Evolutionary conservation across 257 asterid species (phyloP).

Genomic region (Nyctanthes arbortristis): DNA sequence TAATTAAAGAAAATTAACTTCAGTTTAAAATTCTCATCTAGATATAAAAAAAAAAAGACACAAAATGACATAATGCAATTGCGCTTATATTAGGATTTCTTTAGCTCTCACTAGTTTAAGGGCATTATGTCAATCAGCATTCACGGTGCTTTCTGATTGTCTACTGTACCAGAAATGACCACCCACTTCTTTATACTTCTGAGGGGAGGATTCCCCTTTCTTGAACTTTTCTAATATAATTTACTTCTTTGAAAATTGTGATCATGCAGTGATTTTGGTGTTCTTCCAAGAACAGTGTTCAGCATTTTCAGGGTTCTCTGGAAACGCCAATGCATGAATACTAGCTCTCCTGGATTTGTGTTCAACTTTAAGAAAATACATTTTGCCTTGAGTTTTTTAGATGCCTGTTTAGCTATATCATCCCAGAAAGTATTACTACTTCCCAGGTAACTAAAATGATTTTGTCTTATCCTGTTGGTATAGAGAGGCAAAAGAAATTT

Average conservation of each 20-base stretch:
- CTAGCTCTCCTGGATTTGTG: neutral
- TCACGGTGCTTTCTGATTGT: neutral
- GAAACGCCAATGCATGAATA: neutral
- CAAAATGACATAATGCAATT: neutral
- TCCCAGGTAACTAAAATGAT: neutral
- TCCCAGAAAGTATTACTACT: neutral
- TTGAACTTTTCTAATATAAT: neutral
- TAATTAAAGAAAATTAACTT: constrained; percentile 16
- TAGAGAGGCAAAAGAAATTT: neutral
- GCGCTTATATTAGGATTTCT: constrained; percentile 1
- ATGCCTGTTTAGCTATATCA: constrained; percentile 8
- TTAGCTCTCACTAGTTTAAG: neutral
- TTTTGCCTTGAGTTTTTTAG: constrained; percentile 10
- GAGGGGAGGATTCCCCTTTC: neutral
- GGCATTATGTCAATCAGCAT: neutral
- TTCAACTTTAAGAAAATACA: neutral
- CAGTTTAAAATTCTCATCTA: constrained; percentile 20
- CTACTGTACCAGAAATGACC: neutral
- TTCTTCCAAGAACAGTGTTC: neutral
- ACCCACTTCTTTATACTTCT: neutral
- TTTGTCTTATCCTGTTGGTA: neutral
- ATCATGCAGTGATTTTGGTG: neutral
- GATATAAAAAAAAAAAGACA: neutral
- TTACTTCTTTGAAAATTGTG: constrained; percentile 4
- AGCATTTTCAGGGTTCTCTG: neutral